phyloP scores from a whole-genome alignment of 441 rosid genomes.

The Viola pubescens region DNA sequence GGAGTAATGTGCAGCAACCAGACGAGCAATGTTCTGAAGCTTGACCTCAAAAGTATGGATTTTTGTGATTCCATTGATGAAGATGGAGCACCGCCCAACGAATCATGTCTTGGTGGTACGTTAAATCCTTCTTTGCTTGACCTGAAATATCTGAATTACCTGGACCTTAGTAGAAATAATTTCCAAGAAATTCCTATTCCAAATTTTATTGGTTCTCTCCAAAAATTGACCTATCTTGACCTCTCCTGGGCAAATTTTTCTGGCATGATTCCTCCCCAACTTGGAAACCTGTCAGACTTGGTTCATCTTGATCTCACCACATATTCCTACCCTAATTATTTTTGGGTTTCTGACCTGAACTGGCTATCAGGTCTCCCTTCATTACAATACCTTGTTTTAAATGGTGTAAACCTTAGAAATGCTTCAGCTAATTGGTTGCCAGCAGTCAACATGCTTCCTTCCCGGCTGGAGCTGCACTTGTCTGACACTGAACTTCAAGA shows the following conservation, averaged over 20 bases:
- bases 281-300: slow-evolving; percentile 28
- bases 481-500: slow-evolving; percentile 3
- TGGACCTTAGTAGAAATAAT: slow-evolving; percentile 19
- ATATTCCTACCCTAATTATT: neutral
- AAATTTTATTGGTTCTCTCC: slow-evolving; percentile 13
- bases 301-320: slow-evolving; percentile 23
- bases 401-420: slow-evolving; percentile 15
- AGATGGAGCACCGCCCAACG: neutral
- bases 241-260: slow-evolving; percentile 24
- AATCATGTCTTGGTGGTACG: slow-evolving; percentile 17
- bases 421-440: slow-evolving; percentile 18
- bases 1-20: slow-evolving; percentile 10
- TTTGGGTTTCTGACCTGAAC: slow-evolving; percentile 1
- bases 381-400: slow-evolving; percentile 19
- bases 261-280: slow-evolving; percentile 22
- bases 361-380: slow-evolving; percentile 15
- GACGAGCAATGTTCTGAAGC: slow-evolving; percentile 14
- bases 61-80: neutral
- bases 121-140: slow-evolving; percentile 19
- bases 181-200: slow-evolving; percentile 14
- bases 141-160: slow-evolving; percentile 11
- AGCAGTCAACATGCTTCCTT: slow-evolving; percentile 18
- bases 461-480: slow-evolving; percentile 19
- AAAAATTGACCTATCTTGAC: slow-evolving; percentile 15
- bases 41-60: slow-evolving; percentile 19